These are phyloP conservation scores for Starmerella apicola DNA, from an alignment of 805 yeast species.

Conservation along the genomic window DNA sequence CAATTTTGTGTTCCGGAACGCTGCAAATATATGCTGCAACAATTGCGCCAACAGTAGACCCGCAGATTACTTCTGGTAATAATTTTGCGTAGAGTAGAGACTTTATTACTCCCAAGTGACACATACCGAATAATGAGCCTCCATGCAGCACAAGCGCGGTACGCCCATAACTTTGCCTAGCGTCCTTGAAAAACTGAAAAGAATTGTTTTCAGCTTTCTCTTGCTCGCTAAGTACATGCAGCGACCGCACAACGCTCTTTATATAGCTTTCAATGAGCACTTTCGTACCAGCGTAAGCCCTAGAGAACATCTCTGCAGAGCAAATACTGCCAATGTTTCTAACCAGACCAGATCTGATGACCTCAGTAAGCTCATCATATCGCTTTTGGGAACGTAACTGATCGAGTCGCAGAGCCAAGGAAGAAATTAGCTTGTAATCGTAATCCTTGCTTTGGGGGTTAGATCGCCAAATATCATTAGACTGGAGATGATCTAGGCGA, in stretches of 20 bases:
- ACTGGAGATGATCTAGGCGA: constrained; percentile 31
- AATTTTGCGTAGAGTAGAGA: constrained; percentile 64
- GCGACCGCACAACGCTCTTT: constrained; percentile 56
- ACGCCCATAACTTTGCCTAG: constrained; percentile 74
- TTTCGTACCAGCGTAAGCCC: constrained; percentile 82
- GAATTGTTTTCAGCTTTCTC: not conserved
- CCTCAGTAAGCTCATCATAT: constrained; percentile 38
- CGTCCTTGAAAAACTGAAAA: constrained; percentile 57
- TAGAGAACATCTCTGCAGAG: constrained; percentile 61
- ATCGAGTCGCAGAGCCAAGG: constrained; percentile 46
- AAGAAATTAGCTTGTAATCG: constrained; percentile 72
- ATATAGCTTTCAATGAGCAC: constrained; percentile 77
- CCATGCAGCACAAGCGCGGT: constrained; percentile 90
- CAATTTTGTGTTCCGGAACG: constrained; percentile 51
- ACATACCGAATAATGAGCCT: constrained; percentile 85
- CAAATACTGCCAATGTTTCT: constrained; percentile 89
- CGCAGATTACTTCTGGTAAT: constrained; percentile 76
- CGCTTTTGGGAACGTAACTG: constrained; percentile 51
- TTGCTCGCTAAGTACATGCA: constrained; percentile 42
- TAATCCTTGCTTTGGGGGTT: constrained; percentile 70
- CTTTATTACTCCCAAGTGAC: constrained; percentile 85
- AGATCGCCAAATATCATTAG: constrained; percentile 46
- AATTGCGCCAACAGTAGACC: constrained; percentile 88
- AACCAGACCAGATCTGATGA: constrained; percentile 68
- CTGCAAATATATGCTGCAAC: constrained; percentile 80